Base-by-base conservation (phyloP, 345 rosid species). In the Lepidium africanum region DNA sequence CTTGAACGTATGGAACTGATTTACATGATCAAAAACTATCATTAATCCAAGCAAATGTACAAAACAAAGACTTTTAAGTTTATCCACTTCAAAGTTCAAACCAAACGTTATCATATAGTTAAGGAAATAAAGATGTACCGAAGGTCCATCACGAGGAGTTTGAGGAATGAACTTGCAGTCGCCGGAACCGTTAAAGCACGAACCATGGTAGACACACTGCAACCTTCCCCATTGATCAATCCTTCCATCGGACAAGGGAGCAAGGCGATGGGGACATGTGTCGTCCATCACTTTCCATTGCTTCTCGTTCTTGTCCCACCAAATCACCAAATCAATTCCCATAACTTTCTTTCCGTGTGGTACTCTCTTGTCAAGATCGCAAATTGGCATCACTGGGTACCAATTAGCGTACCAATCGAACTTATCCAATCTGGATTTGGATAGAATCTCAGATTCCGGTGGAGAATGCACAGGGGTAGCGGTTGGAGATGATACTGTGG, bases 121-220 rank as follows among this genome's bases (percentile, higher is more conserved):
- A 35, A 59, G 49, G n/a, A 59, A 52, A 21, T 14, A 21, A n/a
- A 66, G 56, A 33, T 27, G 19, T 81, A 91, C 91, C 69, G 92
- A 95, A 33, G 96, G 92, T 8, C 90, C 98, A 51, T 84, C 88
- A 2, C 59, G 79, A 15, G 89, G 81, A 10, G 95, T 95, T 54
- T 87, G 98, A 71, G 96, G 98, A 15, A 92, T 89, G 72, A 87
- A 46, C 42, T 92, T 85, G 53, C 96, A 86, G 51, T 85, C 84
- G 4, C 96, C 92, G 19, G 89, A 79, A 54, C 96, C 96, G 63
- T 71, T 65, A 70, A 92, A 92, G 50, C 98, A 92, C 98, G 93
- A 92, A 0, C 96, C 96, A 70, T 87, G 98, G 48, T 90, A 89
- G 1, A 87, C 96, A 71, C 96, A 89, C 67, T 89, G 93, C 66